These are phyloP conservation scores for Gnaphalium uliginosum DNA, from an alignment of 129 eudicot species.

Conservation along the genomic window DNA sequence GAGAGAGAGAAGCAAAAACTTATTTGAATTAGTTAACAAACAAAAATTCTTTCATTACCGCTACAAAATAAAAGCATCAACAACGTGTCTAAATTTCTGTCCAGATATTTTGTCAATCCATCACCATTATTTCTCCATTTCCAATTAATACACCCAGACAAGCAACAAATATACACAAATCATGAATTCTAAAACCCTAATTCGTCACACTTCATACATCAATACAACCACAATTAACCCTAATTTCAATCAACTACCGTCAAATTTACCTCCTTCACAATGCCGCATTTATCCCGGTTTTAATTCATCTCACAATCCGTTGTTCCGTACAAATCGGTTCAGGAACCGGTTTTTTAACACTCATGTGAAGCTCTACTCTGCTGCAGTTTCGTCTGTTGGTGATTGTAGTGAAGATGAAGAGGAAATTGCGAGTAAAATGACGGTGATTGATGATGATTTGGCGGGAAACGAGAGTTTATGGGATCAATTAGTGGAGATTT, in stretches of 20 bases:
- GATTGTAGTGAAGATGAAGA: conserved; percentile 25
- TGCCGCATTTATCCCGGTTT: conserved; percentile 7
- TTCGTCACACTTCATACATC: conserved; percentile 20
- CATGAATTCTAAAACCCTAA: conserved; percentile 59
- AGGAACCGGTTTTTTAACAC: conserved; percentile 13
- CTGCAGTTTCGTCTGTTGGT: conserved; percentile 34
- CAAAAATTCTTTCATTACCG: not conserved
- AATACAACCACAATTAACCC: conserved; percentile 17
- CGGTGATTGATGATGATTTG: conserved; percentile 33
- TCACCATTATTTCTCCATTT: conserved; percentile 2
- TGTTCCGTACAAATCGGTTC: conserved; percentile 10
- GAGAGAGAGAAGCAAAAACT: too few species aligned
- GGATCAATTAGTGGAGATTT: conserved; percentile 81
- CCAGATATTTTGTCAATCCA: conserved; percentile 14
- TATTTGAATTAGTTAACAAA: too few species aligned
- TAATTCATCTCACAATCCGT: not conserved
- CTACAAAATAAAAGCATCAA: not conserved
- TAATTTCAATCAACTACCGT: conserved; percentile 12
- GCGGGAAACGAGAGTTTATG: conserved; percentile 62
- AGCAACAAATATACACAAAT: not conserved
- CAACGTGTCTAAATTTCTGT: conserved; percentile 15
- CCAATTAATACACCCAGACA: not conserved
- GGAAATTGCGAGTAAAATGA: conserved; percentile 5
- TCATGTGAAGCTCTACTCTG: conserved; percentile 26
- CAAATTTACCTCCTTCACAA: conserved; percentile 2